Percentiles rank a stretch among this genome's conserved stretches.
phyloP scores from a whole-genome alignment of 768 basidiomycete genomes.

The Termitomyces sp. region DNA sequence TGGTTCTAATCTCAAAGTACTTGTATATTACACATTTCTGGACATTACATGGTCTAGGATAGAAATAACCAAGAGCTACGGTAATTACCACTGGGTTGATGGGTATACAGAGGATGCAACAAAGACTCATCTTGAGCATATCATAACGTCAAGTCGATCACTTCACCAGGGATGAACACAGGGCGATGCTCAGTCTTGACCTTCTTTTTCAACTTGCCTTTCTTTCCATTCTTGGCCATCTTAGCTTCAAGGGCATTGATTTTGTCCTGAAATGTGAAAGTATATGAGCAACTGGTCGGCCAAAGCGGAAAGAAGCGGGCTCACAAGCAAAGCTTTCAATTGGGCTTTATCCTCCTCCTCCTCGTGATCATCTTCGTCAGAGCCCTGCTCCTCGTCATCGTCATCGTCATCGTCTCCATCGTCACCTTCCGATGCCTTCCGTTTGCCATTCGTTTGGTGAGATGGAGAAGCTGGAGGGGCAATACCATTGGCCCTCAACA shows the following conservation, averaged over 20 bases:
- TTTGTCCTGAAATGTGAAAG: neutral
- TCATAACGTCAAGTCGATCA: slow-evolving; percentile 17
- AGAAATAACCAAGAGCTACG: neutral
- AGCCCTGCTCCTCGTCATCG: neutral
- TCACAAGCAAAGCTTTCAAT: neutral
- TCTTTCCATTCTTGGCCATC: slow-evolving; percentile 9
- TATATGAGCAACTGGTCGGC: neutral
- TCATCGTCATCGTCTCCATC: neutral
- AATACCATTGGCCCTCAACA: slow-evolving; percentile 8
- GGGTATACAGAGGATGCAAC: neutral
- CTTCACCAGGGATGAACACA: slow-evolving; percentile 8
- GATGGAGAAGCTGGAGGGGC: neutral
- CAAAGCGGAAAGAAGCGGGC: neutral
- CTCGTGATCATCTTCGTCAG: neutral
- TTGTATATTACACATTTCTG: neutral
- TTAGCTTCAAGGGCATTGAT: slow-evolving; percentile 7
- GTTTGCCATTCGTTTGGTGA: slow-evolving; percentile 1
- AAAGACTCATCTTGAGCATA: neutral
- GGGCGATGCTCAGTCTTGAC: slow-evolving; percentile 14
- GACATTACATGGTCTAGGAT: neutral
- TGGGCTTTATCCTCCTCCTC: neutral
- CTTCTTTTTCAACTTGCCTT: neutral
- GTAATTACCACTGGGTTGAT: neutral
- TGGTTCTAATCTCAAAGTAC: neutral
- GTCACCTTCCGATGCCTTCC: neutral